Percentiles rank a stretch among this genome's conserved stretches.
Evolutionary conservation across 768 basidiomycete species (phyloP).

Genomic region (Pleurotus salmoneostramineus): DNA sequence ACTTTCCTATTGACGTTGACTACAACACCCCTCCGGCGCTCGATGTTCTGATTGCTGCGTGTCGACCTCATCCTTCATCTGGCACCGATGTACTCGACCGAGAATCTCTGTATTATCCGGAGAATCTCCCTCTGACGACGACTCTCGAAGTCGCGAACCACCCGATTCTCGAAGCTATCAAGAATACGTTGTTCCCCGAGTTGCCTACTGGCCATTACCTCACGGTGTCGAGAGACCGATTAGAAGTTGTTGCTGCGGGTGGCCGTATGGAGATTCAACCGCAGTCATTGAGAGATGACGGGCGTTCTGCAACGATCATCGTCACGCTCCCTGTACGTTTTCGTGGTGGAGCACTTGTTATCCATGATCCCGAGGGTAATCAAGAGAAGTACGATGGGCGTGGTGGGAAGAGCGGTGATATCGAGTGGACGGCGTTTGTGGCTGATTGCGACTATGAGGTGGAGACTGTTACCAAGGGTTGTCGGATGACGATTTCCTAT

Average conservation of each 20-base stretch:
- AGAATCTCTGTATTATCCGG: conserved; percentile 71
- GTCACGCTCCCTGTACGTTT: conserved; percentile 74
- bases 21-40: conserved; percentile 73
- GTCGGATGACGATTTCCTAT: conserved; percentile 66
- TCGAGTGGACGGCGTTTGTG: conserved; percentile 78
- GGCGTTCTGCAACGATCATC: conserved; percentile 67
- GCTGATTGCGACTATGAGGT: conserved; percentile 75
- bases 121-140: conserved; percentile 66
- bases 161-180: conserved; percentile 76
- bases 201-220: conserved; percentile 69
- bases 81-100: conserved; percentile 52
- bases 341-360: conserved; percentile 61
- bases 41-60: conserved; percentile 74
- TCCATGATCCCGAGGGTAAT: conserved; percentile 50
- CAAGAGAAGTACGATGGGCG: conserved; percentile 63
- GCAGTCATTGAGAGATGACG: conserved; percentile 53
- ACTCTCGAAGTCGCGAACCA: conserved; percentile 80
- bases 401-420: conserved; percentile 57
- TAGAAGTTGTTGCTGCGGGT: conserved; percentile 65
- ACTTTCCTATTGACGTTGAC: conserved; percentile 78
- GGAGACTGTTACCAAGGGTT: conserved; percentile 68
- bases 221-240: conserved; percentile 59
- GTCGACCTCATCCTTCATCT: conserved; percentile 58
- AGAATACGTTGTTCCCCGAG: conserved; percentile 66
- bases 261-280: conserved; percentile 55